These are phyloP conservation scores for Chloranthus sessilifolius DNA, from an alignment of 164 flowering plant species.

Conservation along the genomic window DNA sequence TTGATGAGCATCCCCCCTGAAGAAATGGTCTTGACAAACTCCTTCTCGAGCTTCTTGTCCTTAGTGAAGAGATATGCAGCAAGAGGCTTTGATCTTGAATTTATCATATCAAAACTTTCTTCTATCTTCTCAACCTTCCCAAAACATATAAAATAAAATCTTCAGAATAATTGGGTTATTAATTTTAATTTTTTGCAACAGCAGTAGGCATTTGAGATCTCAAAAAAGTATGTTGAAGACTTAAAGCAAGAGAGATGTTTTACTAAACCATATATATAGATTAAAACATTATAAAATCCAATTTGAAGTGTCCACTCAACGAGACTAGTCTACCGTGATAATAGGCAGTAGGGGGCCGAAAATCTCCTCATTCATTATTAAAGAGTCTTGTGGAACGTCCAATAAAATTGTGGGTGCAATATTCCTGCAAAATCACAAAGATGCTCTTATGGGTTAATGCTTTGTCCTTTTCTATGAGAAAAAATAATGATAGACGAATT, in stretches of 20 bases:
- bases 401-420: slow-evolving; percentile 84
- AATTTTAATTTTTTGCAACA: too few species aligned
- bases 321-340: slow-evolving; percentile 67
- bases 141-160: slow-evolving; percentile 6
- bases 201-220: too few species aligned
- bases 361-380: slow-evolving; percentile 90
- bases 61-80: slow-evolving; percentile 90
- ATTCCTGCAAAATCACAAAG: slow-evolving; percentile 31
- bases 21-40: slow-evolving; percentile 53
- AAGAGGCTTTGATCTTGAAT: slow-evolving; percentile 75
- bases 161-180: too few species aligned
- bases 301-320: too few species aligned
- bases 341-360: slow-evolving; percentile 96
- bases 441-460: not conserved
- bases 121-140: slow-evolving; percentile 72
- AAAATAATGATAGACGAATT: too few species aligned
- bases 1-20: slow-evolving; percentile 82
- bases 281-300: too few species aligned
- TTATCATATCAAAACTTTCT: slow-evolving; percentile 59
- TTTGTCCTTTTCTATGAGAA: too few species aligned
- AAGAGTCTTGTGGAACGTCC: slow-evolving; percentile 78
- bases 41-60: slow-evolving; percentile 59
- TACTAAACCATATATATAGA: too few species aligned
- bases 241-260: too few species aligned
- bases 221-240: too few species aligned